A percentile compares a stretch with the other conserved stretches of the same genome.
phyloP scores from a whole-genome alignment of 129 eudicot species.

The Saussurea involucrata region DNA sequence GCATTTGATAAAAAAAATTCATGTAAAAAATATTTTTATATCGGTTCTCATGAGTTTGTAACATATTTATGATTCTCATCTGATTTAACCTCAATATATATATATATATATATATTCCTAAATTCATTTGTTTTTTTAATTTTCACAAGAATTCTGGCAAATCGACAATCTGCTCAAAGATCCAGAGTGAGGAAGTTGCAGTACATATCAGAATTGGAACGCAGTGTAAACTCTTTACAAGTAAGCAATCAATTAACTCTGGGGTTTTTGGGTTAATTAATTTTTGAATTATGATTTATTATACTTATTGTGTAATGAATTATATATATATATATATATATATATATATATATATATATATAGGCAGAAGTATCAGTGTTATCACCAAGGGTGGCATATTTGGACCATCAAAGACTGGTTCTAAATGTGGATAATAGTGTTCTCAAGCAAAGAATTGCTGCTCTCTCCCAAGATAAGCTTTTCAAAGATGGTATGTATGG shows the following conservation, averaged over 20 bases:
- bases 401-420: conserved; percentile 88
- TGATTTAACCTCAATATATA: too few relatives aligned
- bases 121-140: background rate
- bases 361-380: conserved; percentile 87
- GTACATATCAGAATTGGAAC: conserved; percentile 90
- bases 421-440: conserved; percentile 83
- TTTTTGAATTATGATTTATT: background rate
- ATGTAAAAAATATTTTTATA: too few relatives aligned
- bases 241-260: conserved; percentile 30
- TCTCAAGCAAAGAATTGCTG: conserved; percentile 89
- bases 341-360: too few relatives aligned
- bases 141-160: conserved; percentile 65
- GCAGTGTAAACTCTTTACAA: conserved; percentile 86
- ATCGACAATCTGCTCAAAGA: conserved; percentile 94
- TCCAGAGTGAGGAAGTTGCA: conserved; percentile 96
- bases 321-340: too few relatives aligned
- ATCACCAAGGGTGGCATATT: conserved; percentile 87
- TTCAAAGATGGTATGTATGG: conserved; percentile 77
- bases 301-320: background rate
- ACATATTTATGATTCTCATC: too few relatives aligned
- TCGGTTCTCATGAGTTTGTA: too few relatives aligned
- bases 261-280: too few relatives aligned
- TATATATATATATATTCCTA: background rate
- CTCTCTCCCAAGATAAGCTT: conserved; percentile 87
- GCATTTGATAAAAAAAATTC: too few relatives aligned